Conservation (phyloP, 371 early-diverging fungal genomes). For the Mucor plumbeus region DNA sequence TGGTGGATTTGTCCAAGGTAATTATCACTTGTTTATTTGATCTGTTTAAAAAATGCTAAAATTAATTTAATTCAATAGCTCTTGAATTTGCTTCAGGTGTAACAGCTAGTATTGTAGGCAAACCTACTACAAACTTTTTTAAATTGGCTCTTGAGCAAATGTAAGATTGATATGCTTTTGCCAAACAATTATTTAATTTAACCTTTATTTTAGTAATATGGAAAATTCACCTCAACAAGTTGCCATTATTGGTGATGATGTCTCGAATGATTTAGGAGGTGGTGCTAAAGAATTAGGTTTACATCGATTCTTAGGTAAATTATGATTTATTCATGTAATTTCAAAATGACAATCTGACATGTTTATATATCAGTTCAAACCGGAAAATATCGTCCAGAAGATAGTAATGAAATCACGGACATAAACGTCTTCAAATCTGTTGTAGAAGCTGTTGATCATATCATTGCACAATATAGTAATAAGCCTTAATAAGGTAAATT, state of each 20-base stretch:
- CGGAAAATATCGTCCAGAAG: constrained; percentile 81
- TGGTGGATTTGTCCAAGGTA: constrained; percentile 80
- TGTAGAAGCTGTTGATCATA: constrained; percentile 48
- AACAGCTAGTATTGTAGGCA: constrained; percentile 80
- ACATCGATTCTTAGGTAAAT: constrained; percentile 66
- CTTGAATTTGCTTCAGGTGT: constrained; percentile 78
- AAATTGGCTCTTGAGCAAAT: constrained; percentile 76
- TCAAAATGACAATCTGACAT: neutral
- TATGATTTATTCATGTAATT: neutral
- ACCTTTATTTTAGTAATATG: constrained; percentile 20
- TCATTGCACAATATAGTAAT: constrained; percentile 31
- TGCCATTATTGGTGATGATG: constrained; percentile 88
- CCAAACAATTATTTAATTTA: neutral
- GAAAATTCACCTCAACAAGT: constrained; percentile 51
- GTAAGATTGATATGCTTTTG: constrained; percentile 32
- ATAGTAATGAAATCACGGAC: constrained; percentile 50
- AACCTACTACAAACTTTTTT: constrained; percentile 79
- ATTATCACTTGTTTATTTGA: neutral
- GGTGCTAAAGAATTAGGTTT: constrained; percentile 77
- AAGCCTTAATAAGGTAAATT: constrained; percentile 1
- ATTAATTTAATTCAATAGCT: constrained; percentile 33
- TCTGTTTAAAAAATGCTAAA: neutral
- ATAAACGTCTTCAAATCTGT: constrained; percentile 42
- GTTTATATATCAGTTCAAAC: constrained; percentile 62
- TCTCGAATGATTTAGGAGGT: constrained; percentile 77